These are phyloP conservation scores for Silene conica DNA, from an alignment of 148 eudicot genomes.

Conservation along the genomic window DNA sequence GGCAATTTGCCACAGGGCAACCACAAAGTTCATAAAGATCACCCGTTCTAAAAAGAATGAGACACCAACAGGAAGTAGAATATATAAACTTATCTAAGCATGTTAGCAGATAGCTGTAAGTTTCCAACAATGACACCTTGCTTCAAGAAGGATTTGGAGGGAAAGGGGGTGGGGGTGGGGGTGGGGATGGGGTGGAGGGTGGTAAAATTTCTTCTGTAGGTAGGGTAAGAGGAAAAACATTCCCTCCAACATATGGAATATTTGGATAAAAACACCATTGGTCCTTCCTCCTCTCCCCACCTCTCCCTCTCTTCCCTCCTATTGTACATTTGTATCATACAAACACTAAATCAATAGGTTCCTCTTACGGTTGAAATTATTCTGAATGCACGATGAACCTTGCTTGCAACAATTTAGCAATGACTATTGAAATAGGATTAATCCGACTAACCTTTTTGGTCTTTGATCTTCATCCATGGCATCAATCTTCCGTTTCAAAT, in stretches of 20 bases:
- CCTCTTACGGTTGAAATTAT: too few species aligned
- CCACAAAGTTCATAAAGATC: neutral
- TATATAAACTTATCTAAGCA: neutral
- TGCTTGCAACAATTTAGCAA: neutral
- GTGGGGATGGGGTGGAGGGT: too few species aligned
- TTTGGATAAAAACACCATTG: too few species aligned
- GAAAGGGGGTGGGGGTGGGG: neutral
- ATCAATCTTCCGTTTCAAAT: conserved; percentile 60
- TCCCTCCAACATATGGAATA: too few species aligned
- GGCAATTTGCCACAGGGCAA: neutral
- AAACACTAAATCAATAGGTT: too few species aligned
- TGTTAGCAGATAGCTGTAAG: neutral
- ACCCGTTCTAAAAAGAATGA: neutral
- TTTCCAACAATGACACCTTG: neutral
- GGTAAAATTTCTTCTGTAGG: too few species aligned
- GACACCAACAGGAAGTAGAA: neutral
- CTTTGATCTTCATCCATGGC: conserved; percentile 36
- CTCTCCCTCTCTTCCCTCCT: too few species aligned
- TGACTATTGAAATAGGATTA: neutral
- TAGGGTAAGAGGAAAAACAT: too few species aligned
- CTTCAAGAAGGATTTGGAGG: neutral
- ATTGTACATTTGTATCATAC: too few species aligned
- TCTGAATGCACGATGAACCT: neutral
- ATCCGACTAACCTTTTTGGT: conserved; percentile 41
- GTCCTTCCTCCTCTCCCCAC: too few species aligned